These are phyloP conservation scores for Friedmanniomyces endolithicus DNA, from an alignment of 495 filamentous ascomycete genomes.

Conservation along the genomic window DNA sequence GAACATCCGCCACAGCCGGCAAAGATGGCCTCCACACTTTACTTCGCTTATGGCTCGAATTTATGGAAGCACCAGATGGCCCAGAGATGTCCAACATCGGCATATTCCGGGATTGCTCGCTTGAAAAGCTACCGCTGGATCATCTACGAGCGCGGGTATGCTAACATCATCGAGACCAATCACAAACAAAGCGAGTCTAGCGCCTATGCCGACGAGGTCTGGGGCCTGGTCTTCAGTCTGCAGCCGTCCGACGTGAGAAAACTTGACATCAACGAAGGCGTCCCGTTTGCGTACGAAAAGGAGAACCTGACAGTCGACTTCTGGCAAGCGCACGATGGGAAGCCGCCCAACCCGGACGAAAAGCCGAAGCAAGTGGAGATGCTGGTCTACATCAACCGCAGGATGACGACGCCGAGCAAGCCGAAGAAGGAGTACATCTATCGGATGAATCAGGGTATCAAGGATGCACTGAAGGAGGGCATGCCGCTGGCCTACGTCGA, in stretches of 20 bases:
- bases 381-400: slow-evolving; percentile 49
- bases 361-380: slow-evolving; percentile 21
- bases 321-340: slow-evolving; percentile 34
- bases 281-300: slow-evolving; percentile 44
- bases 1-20: not conserved
- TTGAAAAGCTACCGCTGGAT: slow-evolving; percentile 50
- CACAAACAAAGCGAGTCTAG: not conserved
- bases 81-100: slow-evolving; percentile 44
- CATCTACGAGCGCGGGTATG: slow-evolving; percentile 56
- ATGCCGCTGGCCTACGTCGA: slow-evolving; percentile 46
- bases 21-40: slow-evolving; percentile 29
- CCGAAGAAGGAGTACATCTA: slow-evolving; percentile 53
- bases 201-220: slow-evolving; percentile 23
- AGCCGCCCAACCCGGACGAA: slow-evolving; percentile 24
- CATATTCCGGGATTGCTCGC: slow-evolving; percentile 35
- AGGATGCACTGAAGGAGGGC: slow-evolving; percentile 45
- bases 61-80: slow-evolving; percentile 56
- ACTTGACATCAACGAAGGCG: slow-evolving; percentile 47
- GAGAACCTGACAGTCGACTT: slow-evolving; percentile 30
- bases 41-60: slow-evolving; percentile 68
- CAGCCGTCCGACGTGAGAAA: slow-evolving; percentile 32
- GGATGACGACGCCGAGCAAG: slow-evolving; percentile 28
- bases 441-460: slow-evolving; percentile 55
- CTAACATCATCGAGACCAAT: slow-evolving; percentile 44
- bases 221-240: slow-evolving; percentile 44